Evolutionary conservation across 768 basidiomycete genomes (phyloP), one percentile per base, ranked within the genome.

Genomic region (Hortiboletus campestris): DNA sequence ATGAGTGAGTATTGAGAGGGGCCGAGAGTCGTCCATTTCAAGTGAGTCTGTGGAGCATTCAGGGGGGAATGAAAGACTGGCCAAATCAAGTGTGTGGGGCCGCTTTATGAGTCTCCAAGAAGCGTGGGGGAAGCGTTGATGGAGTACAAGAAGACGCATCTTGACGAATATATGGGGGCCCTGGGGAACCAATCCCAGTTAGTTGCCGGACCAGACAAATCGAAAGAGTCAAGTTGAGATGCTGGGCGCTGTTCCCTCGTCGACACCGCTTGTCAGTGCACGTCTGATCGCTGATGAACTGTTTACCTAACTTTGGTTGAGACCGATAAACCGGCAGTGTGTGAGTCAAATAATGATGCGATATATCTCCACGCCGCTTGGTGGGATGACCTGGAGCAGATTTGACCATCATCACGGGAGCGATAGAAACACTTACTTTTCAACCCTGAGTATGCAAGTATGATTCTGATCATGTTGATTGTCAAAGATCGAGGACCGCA

Each of bases 251-350:
- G 67, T 54, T 51, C 39, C 36, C 29, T 44, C 48, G 25, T 48
- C 44, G 34, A 48, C 67, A 68, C 55, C 22, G 63, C 61, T 60
- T 63, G 51, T 53, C 59, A 36, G 55, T 40, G 57, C 57, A 51
- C 29, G 6, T 49, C 29, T 56, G 63, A 67, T 67, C 35, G 32
- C 16, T 53, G 49, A 51, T 50, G 40, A 17, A 35, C 22, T 31
- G 16, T 25, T 46, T 46, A 40, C 51, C 25, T 22, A 7, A 41
- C 34, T 43, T 38, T 32, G n/a, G 46, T 32, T 6, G 25, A 12
- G 2, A 28, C 31, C 14, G 14, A 7, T 35, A 25, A 25, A 4
- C 25, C 6, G 14, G 34, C 45, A 17, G 56, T 49, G 45, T 20
- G 17, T 16, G 29, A 7, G 25, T 50, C 16, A 29, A 29, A 54